Evolutionary conservation across 176 grass and related monocot species (phyloP).

Genomic region (Poa annua): DNA sequence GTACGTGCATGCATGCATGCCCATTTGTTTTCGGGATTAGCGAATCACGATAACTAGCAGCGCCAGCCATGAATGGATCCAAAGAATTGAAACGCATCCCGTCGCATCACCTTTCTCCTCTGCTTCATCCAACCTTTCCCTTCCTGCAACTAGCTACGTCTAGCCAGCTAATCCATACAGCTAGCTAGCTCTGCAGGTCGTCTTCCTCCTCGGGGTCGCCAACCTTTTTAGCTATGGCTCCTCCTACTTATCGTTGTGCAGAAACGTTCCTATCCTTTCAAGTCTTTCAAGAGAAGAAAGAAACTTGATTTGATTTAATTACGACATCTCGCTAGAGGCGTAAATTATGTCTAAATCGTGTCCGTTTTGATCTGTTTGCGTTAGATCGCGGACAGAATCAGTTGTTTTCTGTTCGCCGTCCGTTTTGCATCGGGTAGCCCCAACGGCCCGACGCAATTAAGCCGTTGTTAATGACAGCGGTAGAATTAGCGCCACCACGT

Average conservation of each 20-base stretch:
- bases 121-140: conserved; percentile 45
- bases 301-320: neutral
- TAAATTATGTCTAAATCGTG: no score
- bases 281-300: neutral
- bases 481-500: no score
- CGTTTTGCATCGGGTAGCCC: no score
- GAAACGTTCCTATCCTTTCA: neutral
- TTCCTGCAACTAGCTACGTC: conserved; percentile 15
- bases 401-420: no score
- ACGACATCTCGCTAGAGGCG: no score
- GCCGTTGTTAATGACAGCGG: no score
- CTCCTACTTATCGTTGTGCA: conserved; percentile 24
- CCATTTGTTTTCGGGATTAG: conserved; percentile 36
- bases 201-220: conserved; percentile 45
- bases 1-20: conserved; percentile 8
- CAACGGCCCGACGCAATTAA: no score
- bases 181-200: conserved; percentile 22
- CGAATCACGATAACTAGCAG: neutral
- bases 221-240: conserved; percentile 35
- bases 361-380: no score
- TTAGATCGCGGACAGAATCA: no score
- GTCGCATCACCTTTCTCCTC: conserved; percentile 41
- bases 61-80: conserved; percentile 20
- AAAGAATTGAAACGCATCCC: conserved; percentile 34
- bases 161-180: conserved; percentile 8